These are phyloP conservation scores for Conticribra weissflogii DNA, from an alignment of 108 stramenopile genomes.

Conservation along the genomic window DNA sequence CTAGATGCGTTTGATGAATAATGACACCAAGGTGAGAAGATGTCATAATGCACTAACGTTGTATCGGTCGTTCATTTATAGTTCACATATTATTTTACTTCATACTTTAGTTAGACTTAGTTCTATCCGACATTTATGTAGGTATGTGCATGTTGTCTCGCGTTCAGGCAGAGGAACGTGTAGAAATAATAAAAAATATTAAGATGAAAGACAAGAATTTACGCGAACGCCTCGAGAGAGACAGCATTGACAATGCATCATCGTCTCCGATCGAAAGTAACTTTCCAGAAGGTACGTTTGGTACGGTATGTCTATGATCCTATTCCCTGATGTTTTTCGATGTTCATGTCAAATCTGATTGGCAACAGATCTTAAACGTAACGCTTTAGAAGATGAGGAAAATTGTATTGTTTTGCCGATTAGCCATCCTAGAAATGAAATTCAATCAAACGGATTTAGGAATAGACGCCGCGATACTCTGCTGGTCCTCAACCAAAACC, in stretches of 20 bases:
- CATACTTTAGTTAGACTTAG: conserved; percentile 3
- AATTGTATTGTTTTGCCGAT: no score
- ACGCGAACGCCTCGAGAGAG: neutral
- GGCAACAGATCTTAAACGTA: no score
- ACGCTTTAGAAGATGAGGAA: no score
- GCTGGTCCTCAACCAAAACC: neutral
- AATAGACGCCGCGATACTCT: neutral
- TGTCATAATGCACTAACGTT: no score
- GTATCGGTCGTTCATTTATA: no score
- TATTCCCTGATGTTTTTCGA: no score
- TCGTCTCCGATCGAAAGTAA: no score
- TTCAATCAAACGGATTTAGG: no score
- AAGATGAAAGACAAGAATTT: conserved; percentile 3
- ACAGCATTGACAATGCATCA: neutral
- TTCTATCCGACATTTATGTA: conserved; percentile 23
- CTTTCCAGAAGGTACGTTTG: neutral
- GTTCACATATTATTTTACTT: neutral
- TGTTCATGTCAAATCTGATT: no score
- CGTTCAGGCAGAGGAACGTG: conserved; percentile 18
- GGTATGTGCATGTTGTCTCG: conserved; percentile 17
- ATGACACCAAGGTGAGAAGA: conserved; percentile 10
- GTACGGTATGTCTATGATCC: no score
- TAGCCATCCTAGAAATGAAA: neutral
- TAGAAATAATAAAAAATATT: conserved; percentile 2
- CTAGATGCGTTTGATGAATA: conserved; percentile 30